Conservation (phyloP, 2,329 filamentous ascomycete species). For the Clarireedia sp. region DNA sequence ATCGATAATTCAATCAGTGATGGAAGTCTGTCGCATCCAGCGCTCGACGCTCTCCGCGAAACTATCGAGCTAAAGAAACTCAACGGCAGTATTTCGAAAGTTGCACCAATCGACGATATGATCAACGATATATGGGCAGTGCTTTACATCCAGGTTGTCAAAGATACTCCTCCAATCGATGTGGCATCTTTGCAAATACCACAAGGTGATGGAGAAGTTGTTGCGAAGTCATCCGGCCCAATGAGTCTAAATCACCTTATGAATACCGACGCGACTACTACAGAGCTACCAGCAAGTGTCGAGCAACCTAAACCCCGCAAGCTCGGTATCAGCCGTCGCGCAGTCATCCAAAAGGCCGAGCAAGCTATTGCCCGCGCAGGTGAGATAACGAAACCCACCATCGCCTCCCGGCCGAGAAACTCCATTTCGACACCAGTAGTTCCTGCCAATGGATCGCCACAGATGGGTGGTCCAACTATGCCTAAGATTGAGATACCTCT, state of each 20-base stretch:
- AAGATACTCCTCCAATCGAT: slow-evolving; percentile 40
- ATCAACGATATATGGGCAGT: slow-evolving; percentile 82
- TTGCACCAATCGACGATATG: slow-evolving; percentile 81
- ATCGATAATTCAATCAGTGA: slow-evolving; percentile 52
- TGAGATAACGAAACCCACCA: slow-evolving; percentile 26
- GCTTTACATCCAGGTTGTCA: slow-evolving; percentile 61
- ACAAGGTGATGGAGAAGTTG: slow-evolving; percentile 39
- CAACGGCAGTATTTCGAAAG: slow-evolving; percentile 83
- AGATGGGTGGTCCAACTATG: slow-evolving; percentile 11
- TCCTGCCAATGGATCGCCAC: slow-evolving; percentile 29
- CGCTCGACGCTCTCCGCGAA: slow-evolving; percentile 57
- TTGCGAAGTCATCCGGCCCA: slow-evolving; percentile 17
- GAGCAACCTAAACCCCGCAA: slow-evolving; percentile 23
- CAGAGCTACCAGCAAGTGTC: slow-evolving; percentile 20
- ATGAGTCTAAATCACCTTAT: slow-evolving; percentile 29
- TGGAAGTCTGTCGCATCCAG: slow-evolving; percentile 37
- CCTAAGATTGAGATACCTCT: slow-evolving; percentile 33
- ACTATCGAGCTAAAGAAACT: slow-evolving; percentile 65
- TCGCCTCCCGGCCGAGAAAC: slow-evolving; percentile 27
- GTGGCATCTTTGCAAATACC: slow-evolving; percentile 36
- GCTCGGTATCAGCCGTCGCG: slow-evolving; percentile 29
- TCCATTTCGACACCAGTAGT: not conserved
- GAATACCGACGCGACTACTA: slow-evolving; percentile 25
- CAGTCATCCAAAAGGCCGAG: slow-evolving; percentile 55
- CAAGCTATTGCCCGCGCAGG: slow-evolving; percentile 43